Evolutionary conservation across 129 eudicot genomes (phyloP), one percentile per base, ranked within the genome.

Genomic region (Arctium minus): DNA sequence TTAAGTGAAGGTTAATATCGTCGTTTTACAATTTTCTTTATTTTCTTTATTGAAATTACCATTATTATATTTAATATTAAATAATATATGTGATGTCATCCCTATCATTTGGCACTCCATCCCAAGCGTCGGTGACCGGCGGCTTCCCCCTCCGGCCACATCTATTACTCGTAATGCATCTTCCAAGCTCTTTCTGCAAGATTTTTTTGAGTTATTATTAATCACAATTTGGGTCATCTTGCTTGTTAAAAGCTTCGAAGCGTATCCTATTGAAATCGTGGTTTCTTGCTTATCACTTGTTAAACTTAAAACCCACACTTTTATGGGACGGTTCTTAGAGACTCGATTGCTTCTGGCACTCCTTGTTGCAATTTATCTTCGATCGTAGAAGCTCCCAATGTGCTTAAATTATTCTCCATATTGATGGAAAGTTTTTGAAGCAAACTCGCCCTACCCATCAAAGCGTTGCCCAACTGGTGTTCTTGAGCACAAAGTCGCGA

Each of bases 401-500:
- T n/a, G n/a, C n/a, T n/a, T n/a, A n/a, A n/a, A n/a, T n/a, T n/a
- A n/a, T n/a, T n/a, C n/a, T n/a, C n/a, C n/a, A n/a, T n/a, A n/a
- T n/a, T n/a, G n/a, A n/a, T 82, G 13, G 97, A 97, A 48, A 92
- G 91, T 80, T 87, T 88, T 35, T 89, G 90, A 78, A 94, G 96
- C 79, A 91, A 80, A 80, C 89, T 87, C 11, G 93, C 97, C 82
- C 98, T 85, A 12, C 96, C 97, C 76, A 91, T 87, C 64, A 94
- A 69, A 39, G 98, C 92, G 91, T 72, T 6, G 88, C 96, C 98
- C 98, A 94, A 10, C 82, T 85, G 5, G 97, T 94, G 91, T 94
- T 94, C 89, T 94, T 92, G 8, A 94, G 90, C 86, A 91, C 92
- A 79, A 97, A 94, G 9, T 97, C 97, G 42, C 98, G 92, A 18